Evolutionary conservation across 2,329 filamentous ascomycete genomes (phyloP).

Genomic region (Waltergamsia citrina): DNA sequence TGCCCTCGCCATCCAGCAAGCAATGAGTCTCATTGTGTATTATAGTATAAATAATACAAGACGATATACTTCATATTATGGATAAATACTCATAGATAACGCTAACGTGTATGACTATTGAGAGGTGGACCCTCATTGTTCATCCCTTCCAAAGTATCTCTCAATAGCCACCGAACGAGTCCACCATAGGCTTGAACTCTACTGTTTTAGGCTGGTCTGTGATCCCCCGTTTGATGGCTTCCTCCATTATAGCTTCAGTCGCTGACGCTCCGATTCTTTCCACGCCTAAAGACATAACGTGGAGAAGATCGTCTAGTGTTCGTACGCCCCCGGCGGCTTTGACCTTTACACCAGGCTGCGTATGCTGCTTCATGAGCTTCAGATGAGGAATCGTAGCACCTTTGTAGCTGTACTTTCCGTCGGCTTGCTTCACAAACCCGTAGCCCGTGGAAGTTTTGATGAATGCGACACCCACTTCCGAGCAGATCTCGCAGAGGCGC

Average conservation of each 20-base stretch:
- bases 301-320: slow-evolving; percentile 45
- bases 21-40: too few relatives aligned
- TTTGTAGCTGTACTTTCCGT: slow-evolving; percentile 41
- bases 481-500: slow-evolving; percentile 45
- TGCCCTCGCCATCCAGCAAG: too few relatives aligned
- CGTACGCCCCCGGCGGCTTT: slow-evolving; percentile 50
- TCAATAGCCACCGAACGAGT: background rate
- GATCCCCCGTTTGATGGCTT: slow-evolving; percentile 41
- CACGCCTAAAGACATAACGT: slow-evolving; percentile 43
- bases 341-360: slow-evolving; percentile 34
- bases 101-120: too few relatives aligned
- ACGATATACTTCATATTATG: too few relatives aligned
- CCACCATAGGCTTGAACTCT: background rate
- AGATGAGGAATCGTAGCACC: slow-evolving; percentile 42
- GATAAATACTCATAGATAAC: too few relatives aligned
- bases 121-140: too few relatives aligned
- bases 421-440: slow-evolving; percentile 45
- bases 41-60: too few relatives aligned
- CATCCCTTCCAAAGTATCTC: too few relatives aligned
- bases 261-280: slow-evolving; percentile 46
- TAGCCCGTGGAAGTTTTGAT: slow-evolving; percentile 54
- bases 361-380: slow-evolving; percentile 40
- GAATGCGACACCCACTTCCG: slow-evolving; percentile 38
- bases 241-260: slow-evolving; percentile 43
- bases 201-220: slow-evolving; percentile 13